Evolutionary conservation across 495 filamentous ascomycete species (phyloP).

Genomic region (Penicillium ucsense): DNA sequence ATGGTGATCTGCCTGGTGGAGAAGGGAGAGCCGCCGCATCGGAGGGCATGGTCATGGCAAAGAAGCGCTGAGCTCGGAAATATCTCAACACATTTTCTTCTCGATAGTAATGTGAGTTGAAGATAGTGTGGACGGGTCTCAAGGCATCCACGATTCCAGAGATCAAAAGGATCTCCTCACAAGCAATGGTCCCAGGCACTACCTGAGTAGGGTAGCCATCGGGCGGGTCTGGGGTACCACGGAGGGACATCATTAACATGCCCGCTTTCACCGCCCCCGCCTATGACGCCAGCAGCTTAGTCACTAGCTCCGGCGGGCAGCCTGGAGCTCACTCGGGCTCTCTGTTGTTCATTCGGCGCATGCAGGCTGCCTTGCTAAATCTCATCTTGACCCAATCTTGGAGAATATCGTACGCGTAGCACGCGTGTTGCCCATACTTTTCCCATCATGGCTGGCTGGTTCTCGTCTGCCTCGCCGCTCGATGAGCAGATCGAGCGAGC

Average conservation of each 20-base stretch:
- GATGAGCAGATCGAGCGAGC: slow-evolving; percentile 96
- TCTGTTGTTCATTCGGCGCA: slow-evolving; percentile 4
- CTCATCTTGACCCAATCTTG: too few relatives aligned
- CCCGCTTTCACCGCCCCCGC: slow-evolving; percentile 17
- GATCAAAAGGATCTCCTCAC: slow-evolving; percentile 3
- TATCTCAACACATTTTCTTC: slow-evolving; percentile 19
- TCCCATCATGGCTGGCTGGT: slow-evolving; percentile 82
- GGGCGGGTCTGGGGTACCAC: slow-evolving; percentile 15
- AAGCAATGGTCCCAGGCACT: background rate
- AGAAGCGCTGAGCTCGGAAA: background rate
- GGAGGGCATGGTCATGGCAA: slow-evolving; percentile 31
- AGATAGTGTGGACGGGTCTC: background rate
- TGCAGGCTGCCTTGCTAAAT: too few relatives aligned
- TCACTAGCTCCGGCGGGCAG: slow-evolving; percentile 12
- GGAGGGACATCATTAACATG: slow-evolving; percentile 9
- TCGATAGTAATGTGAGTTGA: background rate
- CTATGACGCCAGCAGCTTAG: slow-evolving; percentile 27
- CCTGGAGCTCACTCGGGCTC: slow-evolving; percentile 13
- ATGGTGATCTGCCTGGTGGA: slow-evolving; percentile 27
- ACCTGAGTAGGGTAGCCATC: slow-evolving; percentile 3
- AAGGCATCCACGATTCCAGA: slow-evolving; percentile 3
- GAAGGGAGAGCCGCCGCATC: slow-evolving; percentile 37
- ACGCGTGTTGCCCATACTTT: slow-evolving; percentile 1
- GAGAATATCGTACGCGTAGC: background rate
- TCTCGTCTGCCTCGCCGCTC: slow-evolving; percentile 75